Base-by-base conservation (phyloP, 192 early-diverging fungal genomes). In the Borealophlyctis nickersoniae region DNA sequence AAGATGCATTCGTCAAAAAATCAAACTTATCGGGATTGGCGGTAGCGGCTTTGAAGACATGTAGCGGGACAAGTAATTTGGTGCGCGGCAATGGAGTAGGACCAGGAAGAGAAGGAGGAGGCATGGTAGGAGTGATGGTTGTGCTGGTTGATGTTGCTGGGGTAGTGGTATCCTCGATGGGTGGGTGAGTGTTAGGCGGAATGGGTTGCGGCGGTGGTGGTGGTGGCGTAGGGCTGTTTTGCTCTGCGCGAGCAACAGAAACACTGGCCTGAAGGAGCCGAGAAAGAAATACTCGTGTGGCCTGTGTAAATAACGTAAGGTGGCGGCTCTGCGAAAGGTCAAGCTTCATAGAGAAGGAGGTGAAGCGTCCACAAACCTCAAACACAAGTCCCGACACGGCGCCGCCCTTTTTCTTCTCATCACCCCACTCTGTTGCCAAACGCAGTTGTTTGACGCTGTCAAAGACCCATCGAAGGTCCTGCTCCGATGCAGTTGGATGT, bases 391-490 rank as follows among this genome's bases (percentile, higher is more conserved):
- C 65, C 16, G 24, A 31, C 14, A 54, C 22, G 28, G 45, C 34
- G 9, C 28, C 52, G n/a, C 36, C 32, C 0, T 16, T 28, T 22
- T 14, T 26, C 7, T 16, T 16, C 4, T 48, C 32, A 2, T 26
- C 9, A n/a, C 36, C 31, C n/a, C 27, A n/a, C 56, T 52, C 14
- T 16, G 52, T 22, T 23, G 66, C 50, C 30, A 68, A 29, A 31
- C 56, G 56, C 39, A 52, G 45, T 49, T 72, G 55, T 30, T 63
- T 35, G 13, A 54, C 58, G 2, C 3, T 67, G n/a, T 28, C 27
- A 45, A 16, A 56, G 13, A 71, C 65, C 49, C 57, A 61, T 27
- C 52, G 58, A n/a, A 60, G 31, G 16, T 62, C 67, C 28, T 23
- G 30, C 22, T 55, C 60, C 24, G 30, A 58, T 3, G 48, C 55